Conservation (phyloP, 345 rosid species). For the Brassica carinata region DNA sequence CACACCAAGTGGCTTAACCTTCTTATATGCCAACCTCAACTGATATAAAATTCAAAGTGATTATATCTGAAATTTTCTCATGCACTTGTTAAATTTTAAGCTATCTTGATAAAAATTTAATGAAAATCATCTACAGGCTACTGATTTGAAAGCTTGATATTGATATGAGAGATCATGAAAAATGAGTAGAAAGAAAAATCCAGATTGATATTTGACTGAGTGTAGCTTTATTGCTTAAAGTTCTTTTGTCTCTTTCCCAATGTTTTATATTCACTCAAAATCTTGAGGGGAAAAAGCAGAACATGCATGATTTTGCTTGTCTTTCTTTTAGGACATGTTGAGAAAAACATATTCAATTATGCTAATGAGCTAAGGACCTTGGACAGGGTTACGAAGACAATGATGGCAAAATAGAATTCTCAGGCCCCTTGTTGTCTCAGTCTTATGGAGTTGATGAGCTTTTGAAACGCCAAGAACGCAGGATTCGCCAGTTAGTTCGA, state of each 20-base stretch:
- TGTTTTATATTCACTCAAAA: conserved; percentile 17
- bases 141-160: conserved; percentile 5
- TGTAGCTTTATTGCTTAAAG: conserved; percentile 24
- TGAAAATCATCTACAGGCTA: background rate
- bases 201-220: conserved; percentile 17
- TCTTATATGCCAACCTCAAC: background rate
- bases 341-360: conserved; percentile 16
- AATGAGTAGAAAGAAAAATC: conserved; percentile 17
- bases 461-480: conserved; percentile 78
- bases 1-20: conserved; percentile 3
- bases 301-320: conserved; percentile 34
- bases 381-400: conserved; percentile 57
- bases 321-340: conserved; percentile 15
- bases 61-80: background rate
- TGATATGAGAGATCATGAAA: conserved; percentile 5
- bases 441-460: conserved; percentile 83
- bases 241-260: conserved; percentile 10
- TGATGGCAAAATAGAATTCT: conserved; percentile 76
- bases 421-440: conserved; percentile 87
- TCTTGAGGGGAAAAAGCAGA: conserved; percentile 21
- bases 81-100: conserved; percentile 3
- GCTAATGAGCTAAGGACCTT: conserved; percentile 30
- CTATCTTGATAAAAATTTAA: background rate
- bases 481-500: conserved; percentile 85
- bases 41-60: background rate